Conservation (phyloP, 139 green algal species). For the Gonium pectorale region DNA sequence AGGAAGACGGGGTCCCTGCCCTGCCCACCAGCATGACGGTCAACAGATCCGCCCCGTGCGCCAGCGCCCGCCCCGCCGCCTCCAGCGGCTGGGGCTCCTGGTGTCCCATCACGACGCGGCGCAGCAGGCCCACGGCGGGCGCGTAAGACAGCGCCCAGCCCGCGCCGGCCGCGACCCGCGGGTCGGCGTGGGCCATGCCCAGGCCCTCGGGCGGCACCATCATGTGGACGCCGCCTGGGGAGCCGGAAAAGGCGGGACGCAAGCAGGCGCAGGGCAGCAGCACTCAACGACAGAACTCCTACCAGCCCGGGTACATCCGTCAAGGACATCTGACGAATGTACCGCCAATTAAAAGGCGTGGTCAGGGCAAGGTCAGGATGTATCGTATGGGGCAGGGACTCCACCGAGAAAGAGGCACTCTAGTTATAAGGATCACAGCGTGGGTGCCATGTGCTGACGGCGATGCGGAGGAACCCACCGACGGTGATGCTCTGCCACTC, state of each 20-base stretch:
- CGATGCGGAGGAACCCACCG: background rate
- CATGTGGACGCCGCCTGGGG: conserved; percentile 12
- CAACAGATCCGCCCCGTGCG: background rate
- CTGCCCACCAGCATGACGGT: conserved; percentile 25
- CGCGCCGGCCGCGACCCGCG: background rate
- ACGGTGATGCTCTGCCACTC: background rate
- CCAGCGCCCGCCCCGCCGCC: background rate
- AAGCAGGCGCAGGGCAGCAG: no score
- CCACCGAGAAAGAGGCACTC: no score
- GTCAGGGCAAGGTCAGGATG: no score
- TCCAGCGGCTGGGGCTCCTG: background rate
- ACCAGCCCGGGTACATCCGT: no score
- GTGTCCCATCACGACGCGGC: background rate
- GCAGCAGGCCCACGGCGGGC: conserved; percentile 22
- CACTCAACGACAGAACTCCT: no score
- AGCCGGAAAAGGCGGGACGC: no score
- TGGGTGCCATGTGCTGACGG: no score
- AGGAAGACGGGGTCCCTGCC: no score
- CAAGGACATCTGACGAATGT: no score
- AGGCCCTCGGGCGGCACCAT: conserved; percentile 16
- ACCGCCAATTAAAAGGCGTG: no score
- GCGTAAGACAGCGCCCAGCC: conserved; percentile 1
- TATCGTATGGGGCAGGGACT: no score
- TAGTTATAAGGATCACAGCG: no score
- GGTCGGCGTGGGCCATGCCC: background rate